These are phyloP conservation scores for Colletotrichum phormii DNA, from an alignment of 2,329 filamentous ascomycete genomes.

Conservation along the genomic window DNA sequence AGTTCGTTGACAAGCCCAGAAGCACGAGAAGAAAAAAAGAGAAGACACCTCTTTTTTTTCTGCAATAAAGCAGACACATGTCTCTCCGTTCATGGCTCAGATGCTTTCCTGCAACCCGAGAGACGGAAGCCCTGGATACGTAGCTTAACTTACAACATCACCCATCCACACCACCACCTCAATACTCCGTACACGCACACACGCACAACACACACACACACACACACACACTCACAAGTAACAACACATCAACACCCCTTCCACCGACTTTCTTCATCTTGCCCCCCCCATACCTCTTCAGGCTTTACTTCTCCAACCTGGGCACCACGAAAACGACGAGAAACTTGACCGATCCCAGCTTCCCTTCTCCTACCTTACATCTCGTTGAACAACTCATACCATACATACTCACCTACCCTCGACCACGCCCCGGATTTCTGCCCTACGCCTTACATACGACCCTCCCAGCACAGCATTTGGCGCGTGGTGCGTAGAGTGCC, in stretches of 20 bases:
- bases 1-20: conserved; percentile 27
- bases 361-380: neutral
- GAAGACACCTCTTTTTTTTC: conserved; percentile 51
- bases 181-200: conserved; percentile 19
- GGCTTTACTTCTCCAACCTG: conserved; percentile 24
- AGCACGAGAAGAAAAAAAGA: neutral
- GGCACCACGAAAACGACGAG: conserved; percentile 13
- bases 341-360: conserved; percentile 26
- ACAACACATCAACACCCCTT: conserved; percentile 36
- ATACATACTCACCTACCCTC: conserved; percentile 28
- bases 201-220: conserved; percentile 37
- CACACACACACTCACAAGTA: conserved; percentile 31
- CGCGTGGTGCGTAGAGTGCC: conserved; percentile 28
- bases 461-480: conserved; percentile 12
- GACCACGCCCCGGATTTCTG: conserved; percentile 35
- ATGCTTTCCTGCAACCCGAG: conserved; percentile 53
- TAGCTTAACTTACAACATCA: conserved; percentile 58
- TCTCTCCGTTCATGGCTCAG: conserved; percentile 68
- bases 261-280: conserved; percentile 39
- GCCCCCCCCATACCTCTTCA: conserved; percentile 28
- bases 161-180: conserved; percentile 43
- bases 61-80: conserved; percentile 74
- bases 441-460: conserved; percentile 37
- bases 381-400: conserved; percentile 17
- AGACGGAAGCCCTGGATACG: conserved; percentile 56